Evolutionary conservation across 2,329 filamentous ascomycete genomes (phyloP).

Genomic region (Alternaria hordeiaustralica): DNA sequence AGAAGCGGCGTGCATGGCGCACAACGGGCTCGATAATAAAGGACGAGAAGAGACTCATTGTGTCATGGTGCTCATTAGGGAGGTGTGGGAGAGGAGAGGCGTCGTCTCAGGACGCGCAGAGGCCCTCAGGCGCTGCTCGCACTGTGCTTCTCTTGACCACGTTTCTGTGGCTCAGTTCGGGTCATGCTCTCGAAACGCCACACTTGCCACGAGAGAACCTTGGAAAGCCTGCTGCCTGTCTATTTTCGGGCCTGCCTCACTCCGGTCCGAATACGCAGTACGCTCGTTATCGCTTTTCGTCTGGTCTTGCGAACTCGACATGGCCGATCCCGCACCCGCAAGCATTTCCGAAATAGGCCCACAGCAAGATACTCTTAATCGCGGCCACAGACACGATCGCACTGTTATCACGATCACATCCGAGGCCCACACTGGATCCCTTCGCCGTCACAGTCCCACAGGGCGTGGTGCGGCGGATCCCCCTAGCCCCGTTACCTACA

Average conservation of each 20-base stretch:
- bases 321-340: conserved; percentile 3
- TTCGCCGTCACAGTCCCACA: not conserved
- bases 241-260: not conserved
- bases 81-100: not conserved
- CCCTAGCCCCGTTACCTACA: not conserved
- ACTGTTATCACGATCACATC: not conserved
- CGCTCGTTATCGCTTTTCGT: conserved; percentile 8
- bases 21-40: conserved; percentile 51
- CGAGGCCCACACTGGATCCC: not conserved
- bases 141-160: conserved; percentile 16
- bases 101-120: not conserved
- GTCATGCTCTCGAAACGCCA: conserved; percentile 15
- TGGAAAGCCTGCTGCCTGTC: not conserved
- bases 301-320: conserved; percentile 1
- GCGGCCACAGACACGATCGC: not conserved
- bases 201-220: conserved; percentile 7
- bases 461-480: not conserved
- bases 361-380: not conserved
- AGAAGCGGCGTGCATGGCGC: conserved; percentile 49
- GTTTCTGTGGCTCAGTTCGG: conserved; percentile 13
- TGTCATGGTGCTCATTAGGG: conserved; percentile 22
- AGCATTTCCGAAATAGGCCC: conserved; percentile 11
- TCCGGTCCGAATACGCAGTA: conserved; percentile 6
- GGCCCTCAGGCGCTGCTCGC: conserved; percentile 10
- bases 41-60: conserved; percentile 50